phyloP scores from a whole-genome alignment of 495 filamentous ascomycete genomes.

The Bombardia bombarda region DNA sequence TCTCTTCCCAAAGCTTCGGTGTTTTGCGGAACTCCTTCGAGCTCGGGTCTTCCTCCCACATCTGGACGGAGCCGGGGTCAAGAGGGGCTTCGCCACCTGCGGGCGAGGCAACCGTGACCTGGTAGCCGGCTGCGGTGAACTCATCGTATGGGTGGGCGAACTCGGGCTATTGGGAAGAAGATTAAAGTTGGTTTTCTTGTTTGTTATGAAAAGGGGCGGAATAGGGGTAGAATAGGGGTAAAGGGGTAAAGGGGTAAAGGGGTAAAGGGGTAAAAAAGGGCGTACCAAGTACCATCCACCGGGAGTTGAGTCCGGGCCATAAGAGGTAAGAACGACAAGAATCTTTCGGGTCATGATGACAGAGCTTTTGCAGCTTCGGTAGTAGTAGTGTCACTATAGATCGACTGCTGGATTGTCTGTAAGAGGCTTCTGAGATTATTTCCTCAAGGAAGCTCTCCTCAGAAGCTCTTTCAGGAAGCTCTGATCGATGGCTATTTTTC shows the following conservation, averaged over 20 bases:
- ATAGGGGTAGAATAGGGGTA: not conserved
- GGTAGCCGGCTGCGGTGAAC: slow-evolving; percentile 40
- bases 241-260: not conserved
- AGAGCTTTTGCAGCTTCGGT: not conserved
- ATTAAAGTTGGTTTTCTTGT: not conserved
- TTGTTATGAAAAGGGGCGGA: not conserved
- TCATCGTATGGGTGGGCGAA: slow-evolving; percentile 62
- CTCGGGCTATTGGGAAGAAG: slow-evolving; percentile 44
- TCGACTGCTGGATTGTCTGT: not conserved
- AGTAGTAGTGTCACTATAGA: too few species aligned
- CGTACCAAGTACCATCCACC: slow-evolving; percentile 63
- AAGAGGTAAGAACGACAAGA: slow-evolving; percentile 62
- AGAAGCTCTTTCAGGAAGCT: too few species aligned
- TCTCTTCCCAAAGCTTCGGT: slow-evolving; percentile 54
- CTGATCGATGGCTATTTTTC: too few species aligned
- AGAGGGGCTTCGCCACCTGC: slow-evolving; percentile 60
- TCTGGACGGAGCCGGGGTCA: slow-evolving; percentile 55
- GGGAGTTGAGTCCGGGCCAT: slow-evolving; percentile 45
- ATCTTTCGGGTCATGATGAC: slow-evolving; percentile 44
- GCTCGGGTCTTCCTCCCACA: slow-evolving; percentile 46
- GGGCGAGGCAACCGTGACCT: slow-evolving; percentile 58
- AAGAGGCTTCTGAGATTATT: too few species aligned
- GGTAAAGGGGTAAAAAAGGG: not conserved
- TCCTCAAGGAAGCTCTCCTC: too few species aligned
- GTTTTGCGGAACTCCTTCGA: slow-evolving; percentile 46